Base-by-base conservation (phyloP, 345 rosid species). In the Hibiscus trionum region DNA sequence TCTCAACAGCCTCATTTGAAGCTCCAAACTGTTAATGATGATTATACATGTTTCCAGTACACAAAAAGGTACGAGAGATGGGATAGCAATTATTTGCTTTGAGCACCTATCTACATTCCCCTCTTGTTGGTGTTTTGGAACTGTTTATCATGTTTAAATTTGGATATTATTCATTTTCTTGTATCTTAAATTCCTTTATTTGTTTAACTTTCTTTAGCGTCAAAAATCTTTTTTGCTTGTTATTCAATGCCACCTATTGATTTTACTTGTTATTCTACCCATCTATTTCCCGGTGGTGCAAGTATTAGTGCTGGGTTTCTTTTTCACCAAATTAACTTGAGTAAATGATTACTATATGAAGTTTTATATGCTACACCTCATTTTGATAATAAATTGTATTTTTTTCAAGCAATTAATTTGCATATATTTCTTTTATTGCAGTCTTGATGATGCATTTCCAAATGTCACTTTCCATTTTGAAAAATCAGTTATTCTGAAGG, bases 361-460 rank as follows among this genome's bases (percentile, higher is more conserved):
- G 1, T 35, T 4, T 62, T 62, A n/a, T 62, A 16, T 7, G 56
- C 29, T 61, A 29, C 5, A 26, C 16, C 55, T 47, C 31, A 29
- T 44, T 42, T 55, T 58, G 27, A 33, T 26, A 57, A 2, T 9
- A 49, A 0, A 55, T 55, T 12, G 42, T 73, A 31, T 27, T 27
- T 10, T 35, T 3, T 65, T 11, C 73, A 49, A 17, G 65, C 37
- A 62, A 42, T 68, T 73, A 65, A 49, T 72, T 76, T 74, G 42
- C 61, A 16, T 66, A 14, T 70, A 50, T 76, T 57, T 78, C 58
- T 70, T 75, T 74, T 35, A 19, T 73, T 84, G 87, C 86, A 95
- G 99, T 57, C 79, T 92, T 82, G 96, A 92, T 85, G 92, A 89
- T 42, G 93, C 79, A 72, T 95, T 95, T 74, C 99, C 99, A 37